phyloP scores from a whole-genome alignment of 2,329 filamentous ascomycete genomes.

The Trichoderma sp. region DNA sequence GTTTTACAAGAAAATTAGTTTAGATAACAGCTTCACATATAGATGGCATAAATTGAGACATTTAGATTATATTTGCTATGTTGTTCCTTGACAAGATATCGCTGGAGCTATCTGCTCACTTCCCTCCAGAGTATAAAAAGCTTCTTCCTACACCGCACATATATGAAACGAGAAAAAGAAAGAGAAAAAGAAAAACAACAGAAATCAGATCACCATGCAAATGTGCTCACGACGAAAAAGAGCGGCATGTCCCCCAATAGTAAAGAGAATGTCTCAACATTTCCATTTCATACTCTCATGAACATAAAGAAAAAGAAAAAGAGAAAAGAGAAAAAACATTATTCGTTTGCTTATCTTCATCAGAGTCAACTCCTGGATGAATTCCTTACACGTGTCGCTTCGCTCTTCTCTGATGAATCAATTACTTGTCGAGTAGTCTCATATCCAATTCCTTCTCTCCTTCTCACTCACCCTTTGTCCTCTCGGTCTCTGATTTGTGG shows the following conservation, averaged over 20 bases:
- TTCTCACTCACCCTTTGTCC: neutral
- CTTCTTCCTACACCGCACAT: neutral
- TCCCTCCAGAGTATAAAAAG: neutral
- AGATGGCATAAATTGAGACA: neutral
- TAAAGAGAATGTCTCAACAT: neutral
- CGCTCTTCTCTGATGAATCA: neutral
- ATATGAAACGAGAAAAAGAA: neutral
- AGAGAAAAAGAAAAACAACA: neutral
- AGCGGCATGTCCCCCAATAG: neutral
- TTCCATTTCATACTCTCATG: neutral
- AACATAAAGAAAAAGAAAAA: neutral
- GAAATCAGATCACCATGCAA: neutral
- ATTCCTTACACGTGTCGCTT: neutral
- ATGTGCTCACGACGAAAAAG: neutral
- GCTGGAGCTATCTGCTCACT: neutral
- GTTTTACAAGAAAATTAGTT: neutral
- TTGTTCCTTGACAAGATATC: neutral
- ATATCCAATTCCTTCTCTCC: neutral
- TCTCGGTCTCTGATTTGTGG: neutral
- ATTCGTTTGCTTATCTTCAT: neutral
- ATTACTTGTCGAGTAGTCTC: neutral
- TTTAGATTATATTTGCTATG: neutral
- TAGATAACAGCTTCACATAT: neutral
- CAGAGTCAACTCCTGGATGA: neutral
- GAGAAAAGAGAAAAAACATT: neutral